Base-by-base conservation (phyloP, 2,329 filamentous ascomycete genomes). In the Pseudogymnoascus verrucosus region DNA sequence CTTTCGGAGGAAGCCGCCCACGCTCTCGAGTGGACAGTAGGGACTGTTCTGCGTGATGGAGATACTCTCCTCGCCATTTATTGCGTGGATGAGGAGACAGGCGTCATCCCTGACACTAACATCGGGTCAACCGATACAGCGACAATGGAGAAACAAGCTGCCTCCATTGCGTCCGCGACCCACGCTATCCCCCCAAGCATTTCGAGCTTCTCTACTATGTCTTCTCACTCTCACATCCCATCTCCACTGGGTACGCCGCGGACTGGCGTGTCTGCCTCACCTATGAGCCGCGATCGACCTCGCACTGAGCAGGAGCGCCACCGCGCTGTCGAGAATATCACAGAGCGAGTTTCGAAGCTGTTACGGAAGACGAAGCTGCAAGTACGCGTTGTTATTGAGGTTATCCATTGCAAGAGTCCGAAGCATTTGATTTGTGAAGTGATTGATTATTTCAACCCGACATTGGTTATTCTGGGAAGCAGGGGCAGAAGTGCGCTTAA, bases 381-480 rank as follows among this genome's bases (percentile, higher is more conserved):
- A 74, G 93, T 97, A 60, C 87, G 92, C 64, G 90, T 97, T 59
- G 91, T 96, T 61, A 89, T 99, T 36, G 95, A 99, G 76, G 93
- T 98, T 28, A 89, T 99, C 68, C 95, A 98, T 77, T 98, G 95
- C 87, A 98, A 97, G 81, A 97, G 90, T 72, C 92, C 95, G 3
- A 93, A 95, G 75, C 93, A 97, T 74, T 83, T 98, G 79, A 92
- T 99, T 67, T 96, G 92, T 0, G 95, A 98, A 79, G 92, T 97
- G 78, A 98, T 99, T 75, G 95, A 99, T 74, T 85, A 91, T 67
- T 84, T 98, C 62, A 90, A 89, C 68, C 95, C 95, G 4, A 98
- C 93, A 1, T 80, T 99, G 65, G 93, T 97, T 19, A 91, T 99
- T 68, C 85, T 98, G 64, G 95, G 95, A 60, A 96, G 92, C 66